Evolutionary conservation across 306 rosid genomes (phyloP), one percentile per base, ranked within the genome.

Genomic region (Citrullus amarus): DNA sequence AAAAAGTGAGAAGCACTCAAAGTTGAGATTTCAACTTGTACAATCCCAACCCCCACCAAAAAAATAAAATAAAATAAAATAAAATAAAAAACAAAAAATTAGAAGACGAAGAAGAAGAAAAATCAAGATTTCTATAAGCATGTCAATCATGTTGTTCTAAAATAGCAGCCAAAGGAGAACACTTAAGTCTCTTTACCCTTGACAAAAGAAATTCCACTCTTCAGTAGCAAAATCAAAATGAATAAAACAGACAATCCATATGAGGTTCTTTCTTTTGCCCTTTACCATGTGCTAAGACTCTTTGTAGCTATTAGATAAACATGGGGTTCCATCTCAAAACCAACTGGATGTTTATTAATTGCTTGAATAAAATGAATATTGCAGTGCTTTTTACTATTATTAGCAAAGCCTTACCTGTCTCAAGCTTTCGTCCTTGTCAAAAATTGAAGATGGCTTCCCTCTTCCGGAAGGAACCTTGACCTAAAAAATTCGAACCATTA

Each of bases 371-470:
- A 67, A 67, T 6, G 13, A 67, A n/a, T 39, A 67, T 43, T 67
- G 72, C 53, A 56, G 48, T 22, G 57, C 13, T 25, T 44, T 44
- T 25, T 70, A 46, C 77, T 14, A 6, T 72, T 48, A 14, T 72
- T 46, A 48, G 43, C 14, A 63, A 81, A 84, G 43, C 46, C 72
- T 80, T 84, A 92, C 98, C 91, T 90, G 91, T 80, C 80, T 92
- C 82, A 94, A 79, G 81, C 98, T 90, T 71, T 94, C 98, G 85
- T 94, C 98, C 84, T 84, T 87, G 85, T 89, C 90, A 78, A 92
- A 82, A 57, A 87, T 50, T 67, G 76, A 82, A 65, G 90, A 82
- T 11, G 91, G 89, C 85, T 82, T 94, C 80, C 98, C 98, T 79
- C 88, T 80, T 82, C 90, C 95, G 11, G 67, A 60, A 53, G 87